These are phyloP conservation scores for Coemansia sp. DNA, from an alignment of 192 early-diverging fungal species.

Conservation along the genomic window DNA sequence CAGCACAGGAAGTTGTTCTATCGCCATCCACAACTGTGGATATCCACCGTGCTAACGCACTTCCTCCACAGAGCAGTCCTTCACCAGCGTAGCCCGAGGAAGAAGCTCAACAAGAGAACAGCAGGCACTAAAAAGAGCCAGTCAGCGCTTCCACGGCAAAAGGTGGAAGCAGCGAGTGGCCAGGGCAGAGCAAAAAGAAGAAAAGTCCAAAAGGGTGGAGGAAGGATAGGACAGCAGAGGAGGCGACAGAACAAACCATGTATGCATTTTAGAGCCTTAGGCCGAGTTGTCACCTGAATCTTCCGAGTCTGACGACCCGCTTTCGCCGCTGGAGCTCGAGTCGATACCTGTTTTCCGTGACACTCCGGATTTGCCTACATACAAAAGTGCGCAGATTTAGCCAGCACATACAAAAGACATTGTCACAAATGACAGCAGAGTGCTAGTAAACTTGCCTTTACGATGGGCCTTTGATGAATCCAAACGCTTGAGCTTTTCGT, in stretches of 20 bases:
- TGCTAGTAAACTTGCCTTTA: constrained; percentile 21
- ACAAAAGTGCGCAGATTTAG: background rate
- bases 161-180: background rate
- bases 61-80: background rate
- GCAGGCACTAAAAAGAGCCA: background rate
- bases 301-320: constrained; percentile 71
- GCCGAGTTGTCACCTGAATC: constrained; percentile 82
- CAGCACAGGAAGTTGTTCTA: background rate
- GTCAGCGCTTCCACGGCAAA: background rate
- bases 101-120: background rate
- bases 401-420: background rate
- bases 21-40: constrained; percentile 1
- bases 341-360: constrained; percentile 29
- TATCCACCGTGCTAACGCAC: background rate
- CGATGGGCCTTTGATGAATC: constrained; percentile 41
- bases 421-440: background rate
- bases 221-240: background rate
- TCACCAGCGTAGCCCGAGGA: background rate
- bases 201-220: constrained; percentile 6
- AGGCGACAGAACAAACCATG: constrained; percentile 36
- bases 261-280: constrained; percentile 44
- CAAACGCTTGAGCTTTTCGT: constrained; percentile 53
- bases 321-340: constrained; percentile 53
- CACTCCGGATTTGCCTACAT: constrained; percentile 34
- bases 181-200: background rate